Percentiles rank a stretch among this genome's conserved stretches.
Conservation (phyloP, 306 rosid species). For the Purshia tridentata region DNA sequence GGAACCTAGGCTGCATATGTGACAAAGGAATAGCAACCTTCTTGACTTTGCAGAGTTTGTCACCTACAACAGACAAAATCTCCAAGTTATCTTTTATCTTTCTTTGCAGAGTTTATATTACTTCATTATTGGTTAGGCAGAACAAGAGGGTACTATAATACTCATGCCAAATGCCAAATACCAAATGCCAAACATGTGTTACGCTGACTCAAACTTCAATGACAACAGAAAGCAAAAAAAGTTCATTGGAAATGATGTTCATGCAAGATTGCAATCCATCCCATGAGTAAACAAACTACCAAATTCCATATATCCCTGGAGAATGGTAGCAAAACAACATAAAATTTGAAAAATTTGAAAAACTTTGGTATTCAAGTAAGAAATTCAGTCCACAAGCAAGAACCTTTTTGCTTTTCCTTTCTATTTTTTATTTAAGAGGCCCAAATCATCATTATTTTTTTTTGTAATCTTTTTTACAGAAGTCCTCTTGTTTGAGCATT, state of each 20-base stretch:
- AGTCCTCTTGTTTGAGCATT: not conserved
- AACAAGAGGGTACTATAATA: not conserved
- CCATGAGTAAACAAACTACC: not conserved
- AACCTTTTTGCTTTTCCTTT: too few relatives aligned
- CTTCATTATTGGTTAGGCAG: slow-evolving; percentile 3
- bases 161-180: not conserved
- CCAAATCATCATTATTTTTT: not conserved
- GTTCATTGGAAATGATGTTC: slow-evolving; percentile 3
- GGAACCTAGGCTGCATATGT: slow-evolving; percentile 22
- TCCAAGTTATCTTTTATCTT: slow-evolving; percentile 16
- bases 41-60: slow-evolving; percentile 46
- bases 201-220: slow-evolving; percentile 8
- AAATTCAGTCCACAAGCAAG: not conserved
- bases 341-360: not conserved
- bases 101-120: too few relatives aligned
- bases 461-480: not conserved
- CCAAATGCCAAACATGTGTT: not conserved
- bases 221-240: slow-evolving; percentile 5
- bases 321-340: not conserved
- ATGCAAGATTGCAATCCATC: too few relatives aligned
- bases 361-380: too few relatives aligned
- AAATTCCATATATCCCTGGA: not conserved
- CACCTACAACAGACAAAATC: slow-evolving; percentile 37
- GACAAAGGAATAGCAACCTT: slow-evolving; percentile 29
- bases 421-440: too few relatives aligned